Percentiles rank a stretch among this genome's conserved stretches.
Conservation (phyloP, 2,329 filamentous ascomycete species). For the Nigrospora oryzae region DNA sequence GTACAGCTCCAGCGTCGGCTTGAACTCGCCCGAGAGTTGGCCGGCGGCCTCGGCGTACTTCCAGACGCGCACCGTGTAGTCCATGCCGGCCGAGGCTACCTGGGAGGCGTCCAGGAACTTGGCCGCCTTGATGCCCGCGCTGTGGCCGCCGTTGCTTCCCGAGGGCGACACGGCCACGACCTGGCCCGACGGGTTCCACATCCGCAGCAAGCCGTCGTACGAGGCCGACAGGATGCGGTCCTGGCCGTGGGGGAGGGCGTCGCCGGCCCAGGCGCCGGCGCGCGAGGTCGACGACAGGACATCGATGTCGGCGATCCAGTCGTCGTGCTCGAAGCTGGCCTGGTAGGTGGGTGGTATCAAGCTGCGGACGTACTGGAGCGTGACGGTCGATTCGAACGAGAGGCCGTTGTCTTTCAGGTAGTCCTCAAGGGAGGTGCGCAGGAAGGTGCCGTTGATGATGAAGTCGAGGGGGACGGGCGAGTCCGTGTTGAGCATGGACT, state of each 20-base stretch:
- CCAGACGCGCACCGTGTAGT: constrained; percentile 83
- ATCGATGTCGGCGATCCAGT: constrained; percentile 89
- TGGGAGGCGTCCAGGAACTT: constrained; percentile 73
- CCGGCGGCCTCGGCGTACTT: constrained; percentile 66
- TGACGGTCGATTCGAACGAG: constrained; percentile 78
- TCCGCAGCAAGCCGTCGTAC: constrained; percentile 79
- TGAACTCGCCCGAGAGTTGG: constrained; percentile 52
- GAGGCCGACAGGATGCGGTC: constrained; percentile 82
- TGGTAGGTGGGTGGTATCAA: constrained; percentile 83
- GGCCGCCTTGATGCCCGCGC: constrained; percentile 69
- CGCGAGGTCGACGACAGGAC: constrained; percentile 62
- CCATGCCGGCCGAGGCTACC: constrained; percentile 75
- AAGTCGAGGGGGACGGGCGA: constrained; percentile 81
- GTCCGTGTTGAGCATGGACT: constrained; percentile 59
- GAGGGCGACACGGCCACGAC: constrained; percentile 69
- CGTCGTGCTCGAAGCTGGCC: constrained; percentile 91
- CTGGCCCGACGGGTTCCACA: constrained; percentile 88
- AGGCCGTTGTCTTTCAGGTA: constrained; percentile 82
- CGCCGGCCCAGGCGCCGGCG: constrained; percentile 48
- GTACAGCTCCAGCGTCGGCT: constrained; percentile 72
- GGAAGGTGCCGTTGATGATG: constrained; percentile 86
- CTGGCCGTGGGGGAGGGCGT: constrained; percentile 42
- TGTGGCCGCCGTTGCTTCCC: constrained; percentile 62
- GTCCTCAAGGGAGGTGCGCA: constrained; percentile 82
- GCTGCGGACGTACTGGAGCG: constrained; percentile 88